phyloP scores from a whole-genome alignment of 129 eudicot genomes.

The Helianthus tuberosus region DNA sequence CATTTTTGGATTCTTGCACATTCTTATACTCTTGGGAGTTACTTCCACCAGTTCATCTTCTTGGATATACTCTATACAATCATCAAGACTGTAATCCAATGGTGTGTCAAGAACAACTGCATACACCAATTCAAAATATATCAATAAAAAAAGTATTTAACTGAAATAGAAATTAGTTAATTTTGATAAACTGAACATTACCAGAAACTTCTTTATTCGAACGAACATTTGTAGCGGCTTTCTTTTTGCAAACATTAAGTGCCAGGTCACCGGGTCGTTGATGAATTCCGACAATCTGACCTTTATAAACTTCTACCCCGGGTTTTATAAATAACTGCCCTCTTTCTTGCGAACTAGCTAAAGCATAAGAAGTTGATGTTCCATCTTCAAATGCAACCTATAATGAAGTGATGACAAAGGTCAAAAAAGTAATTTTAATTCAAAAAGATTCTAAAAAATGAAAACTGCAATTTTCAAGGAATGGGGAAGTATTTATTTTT shows the following conservation, averaged over 20 bases:
- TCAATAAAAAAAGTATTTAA: background rate
- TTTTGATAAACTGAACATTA: constrained; percentile 13
- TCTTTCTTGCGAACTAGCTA: constrained; percentile 87
- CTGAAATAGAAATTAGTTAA: background rate
- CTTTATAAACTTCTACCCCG: constrained; percentile 83
- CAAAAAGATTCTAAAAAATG: background rate
- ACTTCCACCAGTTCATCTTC: constrained; percentile 93
- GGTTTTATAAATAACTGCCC: constrained; percentile 84
- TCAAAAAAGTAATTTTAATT: constrained; percentile 6
- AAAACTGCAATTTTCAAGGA: background rate
- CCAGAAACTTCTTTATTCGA: constrained; percentile 93
- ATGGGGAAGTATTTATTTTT: background rate
- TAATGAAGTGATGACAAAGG: background rate
- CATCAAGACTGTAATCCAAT: constrained; percentile 91
- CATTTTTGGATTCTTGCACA: constrained; percentile 80
- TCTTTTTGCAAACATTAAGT: constrained; percentile 91
- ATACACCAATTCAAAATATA: constrained; percentile 5
- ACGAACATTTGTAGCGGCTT: constrained; percentile 96
- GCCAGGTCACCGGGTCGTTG: constrained; percentile 92
- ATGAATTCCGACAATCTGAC: constrained; percentile 92
- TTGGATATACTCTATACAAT: constrained; percentile 97
- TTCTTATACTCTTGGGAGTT: constrained; percentile 66
- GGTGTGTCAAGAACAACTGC: constrained; percentile 88
- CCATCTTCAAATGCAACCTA: constrained; percentile 96
- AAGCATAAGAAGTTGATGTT: constrained; percentile 82